These are phyloP conservation scores for Scheffersomyces spartinae DNA, from an alignment of 805 yeast species.

Conservation along the genomic window DNA sequence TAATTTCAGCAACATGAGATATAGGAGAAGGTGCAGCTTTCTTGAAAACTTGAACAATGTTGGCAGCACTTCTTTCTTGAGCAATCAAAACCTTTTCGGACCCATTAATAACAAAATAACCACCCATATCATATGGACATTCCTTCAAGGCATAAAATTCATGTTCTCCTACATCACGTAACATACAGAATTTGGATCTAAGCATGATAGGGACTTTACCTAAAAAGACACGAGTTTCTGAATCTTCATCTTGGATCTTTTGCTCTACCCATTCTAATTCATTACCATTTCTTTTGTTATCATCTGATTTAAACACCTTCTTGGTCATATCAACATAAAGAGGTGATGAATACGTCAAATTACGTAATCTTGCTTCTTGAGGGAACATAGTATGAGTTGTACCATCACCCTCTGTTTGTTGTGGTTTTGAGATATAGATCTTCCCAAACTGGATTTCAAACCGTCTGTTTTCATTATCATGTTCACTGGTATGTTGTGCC, in stretches of 20 bases:
- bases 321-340: conserved; percentile 93
- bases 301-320: conserved; percentile 74
- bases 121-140: conserved; percentile 99
- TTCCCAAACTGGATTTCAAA: conserved; percentile 97
- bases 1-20: conserved; percentile 90
- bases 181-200: conserved; percentile 89
- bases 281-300: conserved; percentile 39
- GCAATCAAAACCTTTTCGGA: conserved; percentile 97
- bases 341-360: conserved; percentile 92
- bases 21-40: conserved; percentile 96
- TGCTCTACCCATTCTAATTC: conserved; percentile 45
- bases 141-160: conserved; percentile 93
- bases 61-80: conserved; percentile 97
- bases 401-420: conserved; percentile 99
- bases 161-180: conserved; percentile 80
- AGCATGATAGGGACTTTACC: conserved; percentile 98
- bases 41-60: conserved; percentile 95
- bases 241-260: conserved; percentile 41
- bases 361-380: conserved; percentile 94
- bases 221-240: conserved; percentile 60
- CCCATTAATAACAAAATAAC: conserved; percentile 96
- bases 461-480: conserved; percentile 81
- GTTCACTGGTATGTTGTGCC: conserved; percentile 90
- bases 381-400: conserved; percentile 98
- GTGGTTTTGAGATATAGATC: conserved; percentile 90